phyloP scores from a whole-genome alignment of 495 filamentous ascomycete genomes.

The Tuber brumale region DNA sequence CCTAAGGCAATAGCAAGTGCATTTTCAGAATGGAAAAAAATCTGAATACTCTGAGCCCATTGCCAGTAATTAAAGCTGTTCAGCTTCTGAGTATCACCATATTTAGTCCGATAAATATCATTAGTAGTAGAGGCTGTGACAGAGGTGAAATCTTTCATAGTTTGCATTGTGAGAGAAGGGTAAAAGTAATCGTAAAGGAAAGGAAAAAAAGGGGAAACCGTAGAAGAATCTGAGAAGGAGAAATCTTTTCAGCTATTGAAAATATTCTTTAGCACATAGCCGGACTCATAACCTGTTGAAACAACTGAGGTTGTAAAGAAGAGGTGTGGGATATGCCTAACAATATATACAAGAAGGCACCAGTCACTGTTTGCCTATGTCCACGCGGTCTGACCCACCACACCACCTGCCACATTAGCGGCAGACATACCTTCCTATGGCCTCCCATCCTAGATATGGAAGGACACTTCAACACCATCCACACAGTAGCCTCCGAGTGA shows the following conservation, averaged over 20 bases:
- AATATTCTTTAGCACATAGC: too few species aligned
- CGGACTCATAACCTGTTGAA: too few species aligned
- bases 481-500: not conserved
- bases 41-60: not conserved
- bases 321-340: too few species aligned
- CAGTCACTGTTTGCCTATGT: too few species aligned
- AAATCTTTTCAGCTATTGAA: too few species aligned
- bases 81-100: not conserved
- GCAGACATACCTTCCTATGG: too few species aligned
- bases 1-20: not conserved
- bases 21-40: not conserved
- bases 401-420: too few species aligned
- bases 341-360: too few species aligned
- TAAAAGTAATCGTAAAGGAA: not conserved
- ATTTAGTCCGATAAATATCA: not conserved
- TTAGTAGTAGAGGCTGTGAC: not conserved
- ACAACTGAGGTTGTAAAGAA: too few species aligned
- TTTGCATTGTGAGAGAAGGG: not conserved
- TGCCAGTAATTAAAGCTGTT: not conserved
- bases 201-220: not conserved
- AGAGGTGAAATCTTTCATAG: not conserved
- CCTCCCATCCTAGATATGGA: too few species aligned
- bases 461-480: too few species aligned
- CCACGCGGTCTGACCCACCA: too few species aligned
- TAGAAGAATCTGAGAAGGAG: not conserved